Evolutionary conservation across 345 rosid genomes (phyloP).

Genomic region (Rhizophora mangle): DNA sequence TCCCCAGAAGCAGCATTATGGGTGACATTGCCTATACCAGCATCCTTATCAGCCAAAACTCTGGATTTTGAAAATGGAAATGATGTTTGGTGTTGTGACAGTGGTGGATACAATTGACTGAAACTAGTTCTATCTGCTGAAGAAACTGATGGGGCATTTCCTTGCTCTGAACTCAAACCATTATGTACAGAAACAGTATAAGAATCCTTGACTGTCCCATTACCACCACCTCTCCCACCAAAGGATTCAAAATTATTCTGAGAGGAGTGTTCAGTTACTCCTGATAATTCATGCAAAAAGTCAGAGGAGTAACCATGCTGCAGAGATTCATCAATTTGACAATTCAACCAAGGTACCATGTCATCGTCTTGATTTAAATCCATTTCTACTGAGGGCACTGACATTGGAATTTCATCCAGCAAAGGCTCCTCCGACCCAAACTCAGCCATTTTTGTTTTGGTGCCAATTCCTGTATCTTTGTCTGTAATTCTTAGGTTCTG

Average conservation of each 20-base stretch:
- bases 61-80: conserved; percentile 41
- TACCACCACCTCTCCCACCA: conserved; percentile 29
- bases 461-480: conserved; percentile 33
- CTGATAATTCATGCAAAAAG: conserved; percentile 58
- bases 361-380: conserved; percentile 62
- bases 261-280: conserved; percentile 44
- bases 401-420: conserved; percentile 45
- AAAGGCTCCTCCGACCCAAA: conserved; percentile 27
- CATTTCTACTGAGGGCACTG: conserved; percentile 46
- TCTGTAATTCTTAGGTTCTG: conserved; percentile 27
- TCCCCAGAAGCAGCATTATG: conserved; percentile 25
- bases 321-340: conserved; percentile 43
- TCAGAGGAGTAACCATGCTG: conserved; percentile 50
- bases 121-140: conserved; percentile 26
- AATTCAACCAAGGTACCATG: conserved; percentile 63
- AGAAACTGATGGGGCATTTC: conserved; percentile 22
- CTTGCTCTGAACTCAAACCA: conserved; percentile 25
- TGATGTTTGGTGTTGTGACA: conserved; percentile 32
- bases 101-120: conserved; percentile 29
- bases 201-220: conserved; percentile 29
- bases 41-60: conserved; percentile 31
- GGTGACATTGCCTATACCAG: conserved; percentile 14
- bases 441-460: conserved; percentile 29
- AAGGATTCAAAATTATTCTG: conserved; percentile 39
- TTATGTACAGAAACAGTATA: conserved; percentile 21